Base-by-base conservation (phyloP, 345 rosid genomes). In the Ailanthus altissimus region DNA sequence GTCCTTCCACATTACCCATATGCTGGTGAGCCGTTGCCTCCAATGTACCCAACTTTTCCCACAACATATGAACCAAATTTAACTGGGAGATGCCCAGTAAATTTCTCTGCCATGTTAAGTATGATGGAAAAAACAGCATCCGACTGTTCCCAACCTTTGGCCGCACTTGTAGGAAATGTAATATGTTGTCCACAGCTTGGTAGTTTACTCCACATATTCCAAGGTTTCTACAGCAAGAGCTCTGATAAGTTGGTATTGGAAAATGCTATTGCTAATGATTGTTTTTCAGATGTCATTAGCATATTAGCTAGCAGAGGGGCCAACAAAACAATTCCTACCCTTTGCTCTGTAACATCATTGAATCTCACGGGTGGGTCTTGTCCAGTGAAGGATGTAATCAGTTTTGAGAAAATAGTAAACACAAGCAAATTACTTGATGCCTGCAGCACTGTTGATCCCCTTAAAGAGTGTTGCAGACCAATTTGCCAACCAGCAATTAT, bases 281-380 rank as follows among this genome's bases (percentile, higher is more conserved):
- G 99, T 89, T 93, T 93, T 93, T 89, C 96, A 70, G 99, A 96
- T 89, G 87, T 93, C 91, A 81, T 92, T 84, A 89, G 93, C 54
- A 89, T 92, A 77, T 83, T 95, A 74, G 86, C 85, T 76, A 91
- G 98, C 87, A 87, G 81, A 81, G 92, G 99, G 87, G 99, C 99
- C 76, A 90, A 92, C 64, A 82, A 50, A 77, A 86, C 88, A 10
- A 80, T 93, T 76, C 94, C 93, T 80, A 68, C 83, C 14, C 82
- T 93, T 51, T 95, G 99, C 81, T 90, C 97, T 23, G 91, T 89
- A 61, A 90, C 89, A 65, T 83, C 99, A 47, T 81, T 85, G 78
- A 93, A 93, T 84, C 92, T 95, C 72, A 93, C 99, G 5, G 97
- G 94, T 69, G 97, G 98, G 50, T 90, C 97, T 73, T 95, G 98